Percentiles rank a stretch among this genome's conserved stretches.
These are phyloP conservation scores for Apium graveolens DNA, from an alignment of 129 eudicot species.

Conservation along the genomic window DNA sequence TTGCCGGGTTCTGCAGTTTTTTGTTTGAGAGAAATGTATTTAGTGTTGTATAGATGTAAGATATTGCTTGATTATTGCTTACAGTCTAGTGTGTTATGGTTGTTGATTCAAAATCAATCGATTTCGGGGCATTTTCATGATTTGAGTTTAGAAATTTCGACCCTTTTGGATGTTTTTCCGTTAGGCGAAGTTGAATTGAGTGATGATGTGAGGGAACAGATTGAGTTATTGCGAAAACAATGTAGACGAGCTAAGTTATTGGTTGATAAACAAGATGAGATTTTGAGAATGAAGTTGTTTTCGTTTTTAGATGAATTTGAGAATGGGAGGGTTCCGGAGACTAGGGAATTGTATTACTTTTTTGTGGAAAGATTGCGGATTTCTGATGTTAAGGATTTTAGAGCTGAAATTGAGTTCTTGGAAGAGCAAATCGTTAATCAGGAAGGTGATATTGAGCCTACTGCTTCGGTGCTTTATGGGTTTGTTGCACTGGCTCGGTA, in stretches of 20 bases:
- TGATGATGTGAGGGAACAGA: conserved; percentile 61
- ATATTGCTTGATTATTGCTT: conserved; percentile 50
- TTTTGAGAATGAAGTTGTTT: conserved; percentile 33
- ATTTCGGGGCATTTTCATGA: conserved; percentile 83
- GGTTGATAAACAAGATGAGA: conserved; percentile 51
- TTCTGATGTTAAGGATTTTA: conserved; percentile 34
- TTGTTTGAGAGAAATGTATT: conserved; percentile 77
- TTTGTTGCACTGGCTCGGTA: conserved; percentile 61
- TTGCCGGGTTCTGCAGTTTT: conserved; percentile 37
- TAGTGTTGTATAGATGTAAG: conserved; percentile 53
- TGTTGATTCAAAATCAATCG: conserved; percentile 58
- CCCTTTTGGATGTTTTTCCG: conserved; percentile 80
- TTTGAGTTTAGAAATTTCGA: conserved; percentile 52
- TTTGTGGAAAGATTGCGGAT: conserved; percentile 47
- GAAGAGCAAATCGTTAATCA: conserved; percentile 70
- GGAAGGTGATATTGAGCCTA: conserved; percentile 70
- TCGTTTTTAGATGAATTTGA: conserved; percentile 49
- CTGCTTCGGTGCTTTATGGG: conserved; percentile 44
- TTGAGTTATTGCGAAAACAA: conserved; percentile 50
- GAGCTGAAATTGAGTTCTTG: conserved; percentile 65
- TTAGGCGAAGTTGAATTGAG: conserved; percentile 27
- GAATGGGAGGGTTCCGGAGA: conserved; percentile 28
- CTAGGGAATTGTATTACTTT: conserved; percentile 23
- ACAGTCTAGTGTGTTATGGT: conserved; percentile 65
- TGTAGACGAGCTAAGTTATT: conserved; percentile 31